Evolutionary conservation across 2,329 filamentous ascomycete species (phyloP).

Genomic region (Coccinonectria pachysandricola): DNA sequence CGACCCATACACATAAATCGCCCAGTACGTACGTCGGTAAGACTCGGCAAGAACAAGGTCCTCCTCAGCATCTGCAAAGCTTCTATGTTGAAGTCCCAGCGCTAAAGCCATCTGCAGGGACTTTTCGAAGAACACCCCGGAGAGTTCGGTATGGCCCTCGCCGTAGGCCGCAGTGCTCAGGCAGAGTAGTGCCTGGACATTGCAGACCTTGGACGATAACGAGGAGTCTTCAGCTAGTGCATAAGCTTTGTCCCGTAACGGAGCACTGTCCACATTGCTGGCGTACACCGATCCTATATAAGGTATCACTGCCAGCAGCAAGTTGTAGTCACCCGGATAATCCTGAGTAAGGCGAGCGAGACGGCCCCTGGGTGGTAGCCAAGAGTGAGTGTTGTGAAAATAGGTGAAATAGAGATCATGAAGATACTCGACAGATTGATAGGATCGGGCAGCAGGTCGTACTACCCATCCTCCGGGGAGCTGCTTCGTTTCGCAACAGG

Average conservation of each 20-base stretch:
- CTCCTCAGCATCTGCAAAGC: constrained; percentile 7
- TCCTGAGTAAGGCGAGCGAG: constrained; percentile 4
- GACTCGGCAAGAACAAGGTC: constrained; percentile 13
- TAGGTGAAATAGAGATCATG: constrained; percentile 15
- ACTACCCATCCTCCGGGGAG: constrained; percentile 6
- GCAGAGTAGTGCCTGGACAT: constrained; percentile 14
- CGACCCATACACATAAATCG: constrained; percentile 12
- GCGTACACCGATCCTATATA: constrained; percentile 15
- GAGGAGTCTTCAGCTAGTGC: constrained; percentile 6
- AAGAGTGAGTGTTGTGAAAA: constrained; percentile 15
- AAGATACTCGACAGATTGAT: constrained; percentile 1
- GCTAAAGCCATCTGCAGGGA: constrained; percentile 9
- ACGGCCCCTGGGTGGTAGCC: constrained; percentile 10
- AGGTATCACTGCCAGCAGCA: constrained; percentile 6
- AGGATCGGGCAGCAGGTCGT: neutral
- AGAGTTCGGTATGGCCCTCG: constrained; percentile 1
- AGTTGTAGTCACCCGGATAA: constrained; percentile 3
- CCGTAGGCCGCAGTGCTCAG: constrained; percentile 12
- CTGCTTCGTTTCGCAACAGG: constrained; percentile 1
- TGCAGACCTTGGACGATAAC: constrained; percentile 12
- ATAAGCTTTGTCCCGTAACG: constrained; percentile 7
- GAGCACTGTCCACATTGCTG: constrained; percentile 2
- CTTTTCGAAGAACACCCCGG: constrained; percentile 4
- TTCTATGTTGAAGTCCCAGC: constrained; percentile 11
- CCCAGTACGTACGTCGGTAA: constrained; percentile 17